These are phyloP conservation scores for Bauhinia variegata DNA, from an alignment of 306 rosid genomes.

Conservation along the genomic window DNA sequence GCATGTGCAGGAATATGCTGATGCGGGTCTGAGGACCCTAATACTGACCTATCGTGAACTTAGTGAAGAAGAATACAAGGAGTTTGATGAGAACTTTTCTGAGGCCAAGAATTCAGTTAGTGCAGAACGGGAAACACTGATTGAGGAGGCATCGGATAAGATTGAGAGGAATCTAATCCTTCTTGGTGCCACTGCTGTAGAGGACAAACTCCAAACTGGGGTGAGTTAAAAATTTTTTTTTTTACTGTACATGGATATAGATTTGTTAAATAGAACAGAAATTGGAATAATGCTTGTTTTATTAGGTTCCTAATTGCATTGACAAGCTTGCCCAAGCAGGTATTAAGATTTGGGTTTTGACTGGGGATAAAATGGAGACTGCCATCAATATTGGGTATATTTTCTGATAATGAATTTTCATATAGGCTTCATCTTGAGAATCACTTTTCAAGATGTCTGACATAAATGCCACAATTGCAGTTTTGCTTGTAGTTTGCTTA, in stretches of 20 bases:
- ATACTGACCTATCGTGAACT: slow-evolving; percentile 82
- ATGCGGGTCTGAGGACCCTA: slow-evolving; percentile 86
- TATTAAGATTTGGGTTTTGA: slow-evolving; percentile 98
- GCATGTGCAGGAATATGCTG: slow-evolving; percentile 78
- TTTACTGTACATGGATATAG: not conserved
- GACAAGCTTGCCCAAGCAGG: slow-evolving; percentile 98
- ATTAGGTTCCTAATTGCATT: slow-evolving; percentile 88
- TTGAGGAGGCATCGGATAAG: slow-evolving; percentile 68
- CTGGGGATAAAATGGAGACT: slow-evolving; percentile 99
- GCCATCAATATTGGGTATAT: slow-evolving; percentile 95
- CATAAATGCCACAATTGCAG: slow-evolving; percentile 54
- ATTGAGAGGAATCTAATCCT: slow-evolving; percentile 75
- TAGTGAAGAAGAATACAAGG: slow-evolving; percentile 64
- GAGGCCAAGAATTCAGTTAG: slow-evolving; percentile 66
- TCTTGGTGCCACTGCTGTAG: slow-evolving; percentile 98
- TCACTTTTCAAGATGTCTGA: slow-evolving; percentile 42
- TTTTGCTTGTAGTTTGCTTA: slow-evolving; percentile 91
- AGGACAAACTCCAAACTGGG: slow-evolving; percentile 99
- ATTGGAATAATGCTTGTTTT: slow-evolving; percentile 41
- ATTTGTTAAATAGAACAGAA: slow-evolving; percentile 15
- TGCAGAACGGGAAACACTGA: slow-evolving; percentile 65
- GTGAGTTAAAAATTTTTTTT: slow-evolving; percentile 53
- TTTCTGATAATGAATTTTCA: slow-evolving; percentile 15
- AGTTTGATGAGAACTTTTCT: slow-evolving; percentile 58
- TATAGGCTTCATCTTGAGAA: slow-evolving; percentile 18